phyloP scores from a whole-genome alignment of 768 basidiomycete species.

The Chlorophyllum brunneum region DNA sequence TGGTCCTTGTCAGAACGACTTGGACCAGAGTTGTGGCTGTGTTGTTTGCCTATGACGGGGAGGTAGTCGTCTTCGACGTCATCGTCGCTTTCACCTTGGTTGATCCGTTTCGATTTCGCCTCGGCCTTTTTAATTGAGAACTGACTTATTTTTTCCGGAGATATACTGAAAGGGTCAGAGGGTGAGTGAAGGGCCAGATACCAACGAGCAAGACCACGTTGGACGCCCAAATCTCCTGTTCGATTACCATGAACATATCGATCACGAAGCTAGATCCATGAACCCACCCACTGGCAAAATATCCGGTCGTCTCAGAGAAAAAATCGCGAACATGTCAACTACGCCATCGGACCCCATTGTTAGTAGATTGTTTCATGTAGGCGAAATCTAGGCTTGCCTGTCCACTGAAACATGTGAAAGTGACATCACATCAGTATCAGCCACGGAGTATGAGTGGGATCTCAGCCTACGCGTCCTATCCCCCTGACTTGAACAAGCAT shows the following conservation, averaged over 20 bases:
- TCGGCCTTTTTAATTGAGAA: constrained; percentile 11
- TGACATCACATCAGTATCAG: background rate
- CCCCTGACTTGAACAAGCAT: constrained; percentile 78
- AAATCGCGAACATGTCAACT: constrained; percentile 95
- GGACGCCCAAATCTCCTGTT: constrained; percentile 83
- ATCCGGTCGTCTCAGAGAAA: constrained; percentile 79
- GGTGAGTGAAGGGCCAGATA: constrained; percentile 59
- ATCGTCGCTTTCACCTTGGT: constrained; percentile 15
- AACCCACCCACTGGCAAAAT: constrained; percentile 50
- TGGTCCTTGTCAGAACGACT: background rate
- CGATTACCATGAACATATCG: constrained; percentile 5
- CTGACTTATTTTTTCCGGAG: constrained; percentile 44
- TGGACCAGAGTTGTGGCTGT: constrained; percentile 13
- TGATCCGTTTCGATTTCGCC: constrained; percentile 3
- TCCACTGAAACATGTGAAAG: constrained; percentile 42
- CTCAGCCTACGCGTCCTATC: constrained; percentile 60
- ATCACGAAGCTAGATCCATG: background rate
- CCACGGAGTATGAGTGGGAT: background rate
- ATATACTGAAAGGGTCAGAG: constrained; percentile 41
- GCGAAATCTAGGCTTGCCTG: constrained; percentile 36
- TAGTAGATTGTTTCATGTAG: background rate
- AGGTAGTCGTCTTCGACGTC: constrained; percentile 28
- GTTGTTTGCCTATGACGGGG: constrained; percentile 21
- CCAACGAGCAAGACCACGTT: constrained; percentile 70
- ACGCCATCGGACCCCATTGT: constrained; percentile 14